Conservation (phyloP, 2,329 filamentous ascomycete genomes). For the Fusarium sp. region DNA sequence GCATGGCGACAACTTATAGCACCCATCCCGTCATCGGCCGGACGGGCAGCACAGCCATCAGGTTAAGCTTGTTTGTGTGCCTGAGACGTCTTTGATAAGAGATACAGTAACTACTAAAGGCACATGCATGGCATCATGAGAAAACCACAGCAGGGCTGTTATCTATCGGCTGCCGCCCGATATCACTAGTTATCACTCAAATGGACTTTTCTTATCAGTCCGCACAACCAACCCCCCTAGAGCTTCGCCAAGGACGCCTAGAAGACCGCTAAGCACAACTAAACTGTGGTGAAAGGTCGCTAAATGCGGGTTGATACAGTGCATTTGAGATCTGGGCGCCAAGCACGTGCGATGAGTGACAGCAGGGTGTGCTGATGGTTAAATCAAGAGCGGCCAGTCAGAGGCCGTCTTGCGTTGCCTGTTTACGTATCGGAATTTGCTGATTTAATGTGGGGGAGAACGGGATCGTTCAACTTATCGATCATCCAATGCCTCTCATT, state of each 20-base stretch:
- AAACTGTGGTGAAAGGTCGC: constrained; percentile 7
- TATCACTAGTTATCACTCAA: constrained; percentile 25
- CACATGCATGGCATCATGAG: constrained; percentile 30
- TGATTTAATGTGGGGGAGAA: constrained; percentile 36
- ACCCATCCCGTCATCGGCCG: constrained; percentile 5
- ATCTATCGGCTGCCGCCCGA: constrained; percentile 31
- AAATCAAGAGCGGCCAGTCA: constrained; percentile 32
- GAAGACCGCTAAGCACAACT: constrained; percentile 9
- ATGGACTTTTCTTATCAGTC: constrained; percentile 32
- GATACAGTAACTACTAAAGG: not conserved
- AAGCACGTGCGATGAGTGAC: constrained; percentile 24
- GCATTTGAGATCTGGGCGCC: constrained; percentile 28
- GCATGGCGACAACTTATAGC: constrained; percentile 41
- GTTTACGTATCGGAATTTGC: constrained; percentile 52
- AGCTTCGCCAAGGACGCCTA: constrained; percentile 14
- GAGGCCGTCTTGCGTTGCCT: constrained; percentile 22
- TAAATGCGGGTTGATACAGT: constrained; percentile 32
- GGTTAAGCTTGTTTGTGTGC: constrained; percentile 35
- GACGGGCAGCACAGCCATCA: constrained; percentile 22
- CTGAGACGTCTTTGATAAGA: constrained; percentile 30
- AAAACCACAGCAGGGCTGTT: constrained; percentile 9
- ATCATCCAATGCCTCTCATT: constrained; percentile 22
- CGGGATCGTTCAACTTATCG: constrained; percentile 18
- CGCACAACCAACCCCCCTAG: constrained; percentile 1
- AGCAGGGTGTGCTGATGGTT: constrained; percentile 17